These are phyloP conservation scores for Mangifera indica DNA, from an alignment of 345 rosid species.

Conservation along the genomic window DNA sequence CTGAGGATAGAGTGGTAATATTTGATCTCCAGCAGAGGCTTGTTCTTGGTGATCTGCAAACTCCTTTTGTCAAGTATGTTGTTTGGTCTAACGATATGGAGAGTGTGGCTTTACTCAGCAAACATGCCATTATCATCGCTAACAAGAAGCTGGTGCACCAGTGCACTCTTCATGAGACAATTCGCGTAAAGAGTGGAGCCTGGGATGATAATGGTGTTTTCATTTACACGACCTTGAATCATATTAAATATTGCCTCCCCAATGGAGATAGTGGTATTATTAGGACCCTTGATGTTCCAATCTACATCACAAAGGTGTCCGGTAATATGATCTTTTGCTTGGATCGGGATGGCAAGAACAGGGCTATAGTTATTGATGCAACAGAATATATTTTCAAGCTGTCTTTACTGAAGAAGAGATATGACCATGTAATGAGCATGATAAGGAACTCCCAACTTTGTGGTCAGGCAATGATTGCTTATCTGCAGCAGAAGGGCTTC, in stretches of 20 bases:
- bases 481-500: conserved; percentile 93
- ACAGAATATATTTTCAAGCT: conserved; percentile 90
- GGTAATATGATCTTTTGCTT: conserved; percentile 68
- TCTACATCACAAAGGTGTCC: conserved; percentile 78
- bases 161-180: conserved; percentile 90
- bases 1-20: conserved; percentile 80
- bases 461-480: conserved; percentile 96
- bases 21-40: conserved; percentile 91
- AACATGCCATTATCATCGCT: conserved; percentile 81
- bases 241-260: conserved; percentile 90
- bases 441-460: conserved; percentile 90
- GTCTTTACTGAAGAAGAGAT: conserved; percentile 70
- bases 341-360: conserved; percentile 88
- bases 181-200: conserved; percentile 91
- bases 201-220: conserved; percentile 97
- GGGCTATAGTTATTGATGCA: conserved; percentile 64
- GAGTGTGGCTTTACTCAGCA: conserved; percentile 89
- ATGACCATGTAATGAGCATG: conserved; percentile 94
- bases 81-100: conserved; percentile 97
- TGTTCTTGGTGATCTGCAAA: conserved; percentile 80
- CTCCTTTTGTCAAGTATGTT: conserved; percentile 74
- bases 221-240: conserved; percentile 83
- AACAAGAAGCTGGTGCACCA: conserved; percentile 79
- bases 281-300: conserved; percentile 75
- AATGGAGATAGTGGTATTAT: conserved; percentile 92